Base-by-base conservation (phyloP, 1,284 basidiomycete species). In the Microbotryum lychnidis-dioicae region DNA sequence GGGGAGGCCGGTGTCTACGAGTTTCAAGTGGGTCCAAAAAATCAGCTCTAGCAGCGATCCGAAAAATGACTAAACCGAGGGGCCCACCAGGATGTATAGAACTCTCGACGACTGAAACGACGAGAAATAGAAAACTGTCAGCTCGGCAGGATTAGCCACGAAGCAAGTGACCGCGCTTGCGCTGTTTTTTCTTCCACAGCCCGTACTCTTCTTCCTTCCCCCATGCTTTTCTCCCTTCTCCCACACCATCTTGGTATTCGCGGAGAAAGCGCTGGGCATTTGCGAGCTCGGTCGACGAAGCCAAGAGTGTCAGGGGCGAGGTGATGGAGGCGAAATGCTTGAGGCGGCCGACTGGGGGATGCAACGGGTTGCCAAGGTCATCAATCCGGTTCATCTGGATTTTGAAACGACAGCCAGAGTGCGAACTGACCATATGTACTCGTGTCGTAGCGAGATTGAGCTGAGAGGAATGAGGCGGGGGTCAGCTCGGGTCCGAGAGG, bases 301-400 rank as follows among this genome's bases (percentile, higher is more conserved):
- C 77, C 51, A 81, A 73, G 25, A 81, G 75, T 6, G 80, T 81
- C 20, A 80, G 70, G 0, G 80, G 80, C 3, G 79, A 80, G 0
- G 80, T 81, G 50, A 78, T 77, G 6, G 73, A 75, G 67, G 79
- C 77, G 68, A 81, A 81, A 70, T 81, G 79, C 9, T 70, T 60
- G 8, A 80, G 70, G 25, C 80, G 76, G n/a, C 80, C 80, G 57
- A 62, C 67, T 68, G 57, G 1, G n/a, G 23, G 18, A 50, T 18
- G 18, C 48, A 50, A 6, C 48, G 48, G 14, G 27, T 33, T 12
- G 9, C 8, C 12, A 14, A 8, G 37, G 37, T 42, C 37, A 27
- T 27, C 6, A 27, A 27, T 27, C 27, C 27, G 27, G 27, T 27
- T 27, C 27, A 6, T 6, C 27, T 27, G 27, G 27, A 27, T 27